A percentile compares a stretch with the other conserved stretches of the same genome.
Evolutionary conservation across 106 monocot species (phyloP).

Genomic region (Dioscorea dumetorum): DNA sequence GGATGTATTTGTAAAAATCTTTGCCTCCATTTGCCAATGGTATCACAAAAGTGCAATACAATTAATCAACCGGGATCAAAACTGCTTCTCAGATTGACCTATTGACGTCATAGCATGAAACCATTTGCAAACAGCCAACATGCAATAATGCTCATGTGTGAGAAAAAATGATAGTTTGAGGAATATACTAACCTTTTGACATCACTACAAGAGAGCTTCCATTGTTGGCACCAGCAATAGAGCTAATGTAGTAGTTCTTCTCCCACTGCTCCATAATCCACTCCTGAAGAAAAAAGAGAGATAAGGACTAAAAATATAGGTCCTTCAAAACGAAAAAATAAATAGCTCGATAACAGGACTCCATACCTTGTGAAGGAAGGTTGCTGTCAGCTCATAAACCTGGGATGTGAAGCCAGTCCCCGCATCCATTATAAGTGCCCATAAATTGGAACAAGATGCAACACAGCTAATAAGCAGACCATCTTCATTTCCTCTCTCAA

Average conservation of each 20-base stretch:
- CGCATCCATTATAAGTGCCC: slow-evolving; percentile 90
- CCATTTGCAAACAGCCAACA: no score
- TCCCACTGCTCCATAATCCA: slow-evolving; percentile 98
- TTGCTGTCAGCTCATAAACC: slow-evolving; percentile 59
- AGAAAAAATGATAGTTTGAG: not conserved
- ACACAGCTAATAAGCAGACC: slow-evolving; percentile 67
- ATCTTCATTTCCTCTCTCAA: slow-evolving; percentile 70
- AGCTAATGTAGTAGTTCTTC: slow-evolving; percentile 73
- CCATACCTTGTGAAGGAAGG: slow-evolving; percentile 66
- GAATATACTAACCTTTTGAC: slow-evolving; percentile 62
- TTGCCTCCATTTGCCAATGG: no score
- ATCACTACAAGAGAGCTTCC: slow-evolving; percentile 83
- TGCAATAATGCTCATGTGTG: not conserved
- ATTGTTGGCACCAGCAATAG: slow-evolving; percentile 81
- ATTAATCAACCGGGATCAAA: not conserved
- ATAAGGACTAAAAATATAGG: no score
- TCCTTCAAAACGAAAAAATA: not conserved
- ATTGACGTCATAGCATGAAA: no score
- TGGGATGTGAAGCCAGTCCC: slow-evolving; percentile 68
- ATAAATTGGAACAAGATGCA: slow-evolving; percentile 62
- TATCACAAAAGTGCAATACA: no score
- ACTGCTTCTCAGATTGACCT: not conserved
- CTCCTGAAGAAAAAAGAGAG: slow-evolving; percentile 32
- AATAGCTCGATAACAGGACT: not conserved
- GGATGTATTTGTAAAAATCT: no score